Evolutionary conservation across 768 basidiomycete species (phyloP).

Genomic region (Mycena metata): DNA sequence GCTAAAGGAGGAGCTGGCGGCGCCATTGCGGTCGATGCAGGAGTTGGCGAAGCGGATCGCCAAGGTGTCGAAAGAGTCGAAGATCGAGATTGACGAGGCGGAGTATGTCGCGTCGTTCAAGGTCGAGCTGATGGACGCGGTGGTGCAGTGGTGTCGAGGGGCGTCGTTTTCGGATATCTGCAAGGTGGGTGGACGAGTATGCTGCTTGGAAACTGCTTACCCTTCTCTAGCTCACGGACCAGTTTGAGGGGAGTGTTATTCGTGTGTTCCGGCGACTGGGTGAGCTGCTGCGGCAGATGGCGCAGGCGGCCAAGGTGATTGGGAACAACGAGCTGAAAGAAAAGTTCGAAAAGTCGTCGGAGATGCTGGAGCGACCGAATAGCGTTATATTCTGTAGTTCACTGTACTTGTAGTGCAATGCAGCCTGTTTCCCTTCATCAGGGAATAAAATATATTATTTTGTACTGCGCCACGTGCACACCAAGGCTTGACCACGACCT

Average conservation of each 20-base stretch:
- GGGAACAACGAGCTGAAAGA: constrained; percentile 94
- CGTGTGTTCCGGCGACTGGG: constrained; percentile 95
- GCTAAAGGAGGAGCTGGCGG: constrained; percentile 93
- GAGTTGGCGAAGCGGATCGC: constrained; percentile 96
- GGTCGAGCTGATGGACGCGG: constrained; percentile 98
- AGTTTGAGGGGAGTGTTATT: constrained; percentile 97
- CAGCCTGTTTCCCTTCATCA: too few relatives aligned
- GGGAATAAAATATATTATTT: too few relatives aligned
- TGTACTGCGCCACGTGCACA: neutral
- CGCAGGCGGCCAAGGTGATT: constrained; percentile 94
- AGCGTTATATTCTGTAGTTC: constrained; percentile 94
- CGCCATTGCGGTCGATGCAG: constrained; percentile 94
- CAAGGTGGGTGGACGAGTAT: constrained; percentile 71
- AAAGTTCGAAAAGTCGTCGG: constrained; percentile 92
- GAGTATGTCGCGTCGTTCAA: constrained; percentile 98
- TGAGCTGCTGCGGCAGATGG: constrained; percentile 97
- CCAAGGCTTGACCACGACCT: constrained; percentile 27
- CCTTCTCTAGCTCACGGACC: constrained; percentile 84
- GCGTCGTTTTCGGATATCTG: constrained; percentile 96
- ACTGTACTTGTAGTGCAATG: constrained; percentile 66
- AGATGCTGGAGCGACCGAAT: constrained; percentile 94
- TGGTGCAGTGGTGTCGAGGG: constrained; percentile 98
- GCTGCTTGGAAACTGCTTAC: constrained; percentile 1
- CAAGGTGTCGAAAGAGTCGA: constrained; percentile 95
- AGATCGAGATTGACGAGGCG: constrained; percentile 89